Conservation (phyloP, 345 rosid genomes). For the Lepidium africanum region DNA sequence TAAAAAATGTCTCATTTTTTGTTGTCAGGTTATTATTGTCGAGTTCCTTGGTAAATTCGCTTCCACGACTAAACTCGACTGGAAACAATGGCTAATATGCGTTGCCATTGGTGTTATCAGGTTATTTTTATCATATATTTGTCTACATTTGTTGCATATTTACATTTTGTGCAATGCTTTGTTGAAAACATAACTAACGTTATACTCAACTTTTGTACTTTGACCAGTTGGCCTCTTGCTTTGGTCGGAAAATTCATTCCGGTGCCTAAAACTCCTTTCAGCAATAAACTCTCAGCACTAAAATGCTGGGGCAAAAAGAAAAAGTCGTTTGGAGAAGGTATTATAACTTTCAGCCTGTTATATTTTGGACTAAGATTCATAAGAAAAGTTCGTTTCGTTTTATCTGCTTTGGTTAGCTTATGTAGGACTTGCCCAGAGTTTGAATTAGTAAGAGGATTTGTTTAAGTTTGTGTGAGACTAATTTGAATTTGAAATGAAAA, state of each 20-base stretch:
- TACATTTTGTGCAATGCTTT: not conserved
- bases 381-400: not conserved
- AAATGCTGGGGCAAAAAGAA: conserved; percentile 30
- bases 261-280: conserved; percentile 51
- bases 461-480: not conserved
- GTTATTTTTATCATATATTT: conserved; percentile 21
- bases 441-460: not conserved
- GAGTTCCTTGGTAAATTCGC: conserved; percentile 83
- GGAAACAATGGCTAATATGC: conserved; percentile 71
- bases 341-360: not conserved
- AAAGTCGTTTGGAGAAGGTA: conserved; percentile 27
- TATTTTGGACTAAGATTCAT: not conserved
- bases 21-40: conserved; percentile 58
- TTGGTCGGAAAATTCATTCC: conserved; percentile 66
- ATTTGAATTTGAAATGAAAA: not conserved
- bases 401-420: not conserved
- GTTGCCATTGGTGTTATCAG: conserved; percentile 55
- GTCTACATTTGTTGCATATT: not conserved
- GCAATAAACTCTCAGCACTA: not conserved
- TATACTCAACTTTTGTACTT: not conserved
- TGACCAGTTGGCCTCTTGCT: conserved; percentile 90
- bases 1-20: not conserved
- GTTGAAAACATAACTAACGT: not conserved
- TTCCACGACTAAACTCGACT: conserved; percentile 59
- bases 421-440: not conserved